Evolutionary conservation across 805 yeast genomes (phyloP).

Genomic region (Saturnispora mendoncae): DNA sequence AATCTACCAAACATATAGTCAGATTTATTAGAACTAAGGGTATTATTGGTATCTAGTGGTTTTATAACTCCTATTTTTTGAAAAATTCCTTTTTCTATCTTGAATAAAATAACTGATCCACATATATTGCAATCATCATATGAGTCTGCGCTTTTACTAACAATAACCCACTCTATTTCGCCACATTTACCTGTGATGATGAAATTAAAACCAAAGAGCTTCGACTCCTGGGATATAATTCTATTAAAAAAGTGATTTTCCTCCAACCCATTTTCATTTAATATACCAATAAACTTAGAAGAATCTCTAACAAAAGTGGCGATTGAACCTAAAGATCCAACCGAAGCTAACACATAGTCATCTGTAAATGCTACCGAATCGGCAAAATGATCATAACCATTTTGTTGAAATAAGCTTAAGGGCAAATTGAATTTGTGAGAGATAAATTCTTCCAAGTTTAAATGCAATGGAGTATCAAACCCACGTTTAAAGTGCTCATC

Average conservation of each 20-base stretch:
- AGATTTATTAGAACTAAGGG: not conserved
- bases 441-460: slow-evolving; percentile 5
- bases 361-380: slow-evolving; percentile 24
- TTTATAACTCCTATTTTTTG: slow-evolving; percentile 14
- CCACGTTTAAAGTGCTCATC: not conserved
- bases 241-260: slow-evolving; percentile 2
- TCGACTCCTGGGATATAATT: slow-evolving; percentile 18
- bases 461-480: not conserved
- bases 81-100: slow-evolving; percentile 1
- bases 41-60: slow-evolving; percentile 8
- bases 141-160: slow-evolving; percentile 25
- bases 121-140: slow-evolving; percentile 26
- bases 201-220: slow-evolving; percentile 24
- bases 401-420: slow-evolving; percentile 5
- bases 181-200: slow-evolving; percentile 19
- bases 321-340: slow-evolving; percentile 32
- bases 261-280: not conserved
- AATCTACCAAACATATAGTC: slow-evolving; percentile 18
- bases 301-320: slow-evolving; percentile 26
- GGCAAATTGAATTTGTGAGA: slow-evolving; percentile 19
- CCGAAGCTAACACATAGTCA: slow-evolving; percentile 28
- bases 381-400: slow-evolving; percentile 38
- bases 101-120: slow-evolving; percentile 34
- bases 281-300: not conserved
- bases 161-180: slow-evolving; percentile 24